Conservation (phyloP, 768 basidiomycete genomes). For the Lactifluus volemus region DNA sequence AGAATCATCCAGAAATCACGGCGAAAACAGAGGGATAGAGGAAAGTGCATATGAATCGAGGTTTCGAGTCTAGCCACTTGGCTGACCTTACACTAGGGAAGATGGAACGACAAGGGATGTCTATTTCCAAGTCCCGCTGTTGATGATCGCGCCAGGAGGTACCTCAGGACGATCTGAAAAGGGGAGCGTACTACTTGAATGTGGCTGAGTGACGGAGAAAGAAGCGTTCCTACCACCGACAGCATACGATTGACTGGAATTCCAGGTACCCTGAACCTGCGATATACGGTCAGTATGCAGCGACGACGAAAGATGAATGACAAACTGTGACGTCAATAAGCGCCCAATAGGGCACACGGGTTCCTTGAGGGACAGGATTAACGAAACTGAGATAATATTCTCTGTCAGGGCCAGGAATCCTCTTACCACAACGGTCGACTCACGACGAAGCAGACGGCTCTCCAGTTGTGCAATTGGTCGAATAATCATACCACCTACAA, state of each 20-base stretch:
- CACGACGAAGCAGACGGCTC: neutral
- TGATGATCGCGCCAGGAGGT: no score
- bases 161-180: neutral
- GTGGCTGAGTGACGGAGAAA: neutral
- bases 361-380: conserved; percentile 1
- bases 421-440: neutral
- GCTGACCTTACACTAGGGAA: no score
- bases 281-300: neutral
- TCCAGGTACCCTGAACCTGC: neutral
- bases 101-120: no score
- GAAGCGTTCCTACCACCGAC: neutral
- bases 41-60: no score
- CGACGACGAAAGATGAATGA: neutral
- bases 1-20: no score
- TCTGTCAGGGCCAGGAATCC: neutral
- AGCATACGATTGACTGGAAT: neutral
- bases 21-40: no score
- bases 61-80: no score
- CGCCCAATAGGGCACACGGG: conserved; percentile 1
- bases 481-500: neutral
- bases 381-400: neutral
- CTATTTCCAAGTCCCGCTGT: no score
- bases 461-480: neutral
- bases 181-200: neutral
- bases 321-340: conserved; percentile 4